These are phyloP conservation scores for Exophiala mesophila DNA, from an alignment of 2,329 filamentous ascomycete genomes.

Conservation along the genomic window DNA sequence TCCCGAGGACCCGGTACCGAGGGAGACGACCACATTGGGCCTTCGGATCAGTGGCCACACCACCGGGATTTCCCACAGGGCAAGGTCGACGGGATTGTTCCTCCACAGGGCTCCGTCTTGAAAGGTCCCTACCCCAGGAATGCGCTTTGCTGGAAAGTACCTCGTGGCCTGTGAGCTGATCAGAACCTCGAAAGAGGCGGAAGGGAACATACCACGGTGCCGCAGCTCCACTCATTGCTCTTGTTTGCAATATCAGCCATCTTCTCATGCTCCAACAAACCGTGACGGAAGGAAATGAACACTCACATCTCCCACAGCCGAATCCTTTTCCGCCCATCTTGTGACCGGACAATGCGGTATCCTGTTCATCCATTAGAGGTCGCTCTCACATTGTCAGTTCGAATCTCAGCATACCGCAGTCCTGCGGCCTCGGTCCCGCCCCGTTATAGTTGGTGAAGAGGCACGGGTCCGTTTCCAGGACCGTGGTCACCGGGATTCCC, in stretches of 20 bases:
- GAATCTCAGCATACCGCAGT: slow-evolving; percentile 7
- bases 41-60: slow-evolving; percentile 17
- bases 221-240: slow-evolving; percentile 22
- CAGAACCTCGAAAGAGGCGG: slow-evolving; percentile 1
- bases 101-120: slow-evolving; percentile 22
- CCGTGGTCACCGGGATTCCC: slow-evolving; percentile 21
- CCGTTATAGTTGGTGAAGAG: slow-evolving; percentile 29
- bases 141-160: slow-evolving; percentile 23
- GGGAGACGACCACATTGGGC: slow-evolving; percentile 23
- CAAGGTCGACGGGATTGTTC: slow-evolving; percentile 24
- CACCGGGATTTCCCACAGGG: slow-evolving; percentile 21
- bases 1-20: slow-evolving; percentile 15
- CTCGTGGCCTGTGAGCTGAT: slow-evolving; percentile 9
- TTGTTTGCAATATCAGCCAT: slow-evolving; percentile 15
- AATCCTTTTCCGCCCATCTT: slow-evolving; percentile 11
- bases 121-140: slow-evolving; percentile 24
- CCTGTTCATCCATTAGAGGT: slow-evolving; percentile 12
- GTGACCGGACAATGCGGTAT: slow-evolving; percentile 17
- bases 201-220: slow-evolving; percentile 17
- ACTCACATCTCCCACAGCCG: slow-evolving; percentile 23
- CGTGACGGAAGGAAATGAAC: slow-evolving; percentile 3
- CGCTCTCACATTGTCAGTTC: slow-evolving; percentile 9
- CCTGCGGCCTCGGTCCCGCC: slow-evolving; percentile 2
- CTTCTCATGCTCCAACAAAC: slow-evolving; percentile 1
- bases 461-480: slow-evolving; percentile 8